Evolutionary conservation across 2,329 filamentous ascomycete species (phyloP).

Genomic region (Rutstroemia sp.): DNA sequence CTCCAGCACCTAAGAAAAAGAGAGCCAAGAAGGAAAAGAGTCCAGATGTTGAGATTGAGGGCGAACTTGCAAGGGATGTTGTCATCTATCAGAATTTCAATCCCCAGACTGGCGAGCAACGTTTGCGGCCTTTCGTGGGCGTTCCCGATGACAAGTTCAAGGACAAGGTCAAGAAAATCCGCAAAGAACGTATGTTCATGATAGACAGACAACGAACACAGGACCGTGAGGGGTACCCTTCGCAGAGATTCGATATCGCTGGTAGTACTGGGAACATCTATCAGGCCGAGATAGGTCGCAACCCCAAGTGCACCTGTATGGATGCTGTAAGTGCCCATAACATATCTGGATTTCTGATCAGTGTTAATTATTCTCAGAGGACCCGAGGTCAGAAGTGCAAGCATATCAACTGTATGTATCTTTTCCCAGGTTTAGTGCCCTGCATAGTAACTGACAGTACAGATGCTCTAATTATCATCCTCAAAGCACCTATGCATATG

Average conservation of each 20-base stretch:
- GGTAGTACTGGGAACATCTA: conserved; percentile 19
- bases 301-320: conserved; percentile 16
- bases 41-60: conserved; percentile 10
- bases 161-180: conserved; percentile 14
- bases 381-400: conserved; percentile 18
- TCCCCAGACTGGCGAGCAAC: conserved; percentile 10
- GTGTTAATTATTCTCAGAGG: conserved; percentile 8
- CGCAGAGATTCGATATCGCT: conserved; percentile 16
- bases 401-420: conserved; percentile 16
- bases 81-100: conserved; percentile 1
- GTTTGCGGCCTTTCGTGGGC: conserved; percentile 12
- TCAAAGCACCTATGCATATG: conserved; percentile 15
- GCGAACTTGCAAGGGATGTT: conserved; percentile 11
- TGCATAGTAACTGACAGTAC: not conserved
- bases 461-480: conserved; percentile 18
- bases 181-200: conserved; percentile 21
- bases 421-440: not conserved
- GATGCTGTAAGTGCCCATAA: conserved; percentile 14
- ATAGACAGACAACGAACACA: conserved; percentile 10
- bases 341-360: not conserved
- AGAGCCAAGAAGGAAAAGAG: conserved; percentile 5
- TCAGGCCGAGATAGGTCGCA: conserved; percentile 11
- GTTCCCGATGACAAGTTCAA: conserved; percentile 15
- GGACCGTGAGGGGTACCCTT: conserved; percentile 7
- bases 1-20: conserved; percentile 6